Conservation (phyloP, 164 flowering plant genomes). For the Liriodendron chinense region DNA sequence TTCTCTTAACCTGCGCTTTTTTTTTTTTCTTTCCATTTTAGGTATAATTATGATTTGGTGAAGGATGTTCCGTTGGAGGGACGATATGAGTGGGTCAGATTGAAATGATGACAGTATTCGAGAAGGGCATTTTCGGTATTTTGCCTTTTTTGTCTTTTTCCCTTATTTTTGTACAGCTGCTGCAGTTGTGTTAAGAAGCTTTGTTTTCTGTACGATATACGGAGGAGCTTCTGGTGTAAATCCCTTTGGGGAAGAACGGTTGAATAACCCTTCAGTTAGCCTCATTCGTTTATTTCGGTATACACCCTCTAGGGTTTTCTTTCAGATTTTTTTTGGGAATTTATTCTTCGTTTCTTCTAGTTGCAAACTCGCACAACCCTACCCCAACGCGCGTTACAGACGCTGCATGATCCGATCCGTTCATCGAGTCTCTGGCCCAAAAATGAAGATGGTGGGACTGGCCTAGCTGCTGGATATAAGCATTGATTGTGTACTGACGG, state of each 20-base stretch:
- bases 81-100: conserved; percentile 66
- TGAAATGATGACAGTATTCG: conserved; percentile 30
- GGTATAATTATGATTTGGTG: conserved; percentile 73
- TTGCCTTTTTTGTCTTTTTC: background rate
- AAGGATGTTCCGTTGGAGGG: conserved; percentile 70
- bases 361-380: background rate
- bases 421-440: background rate
- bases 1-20: background rate
- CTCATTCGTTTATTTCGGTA: conserved; percentile 2
- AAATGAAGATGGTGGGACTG: background rate
- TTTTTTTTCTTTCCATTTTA: conserved; percentile 14
- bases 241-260: conserved; percentile 7
- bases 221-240: conserved; percentile 14
- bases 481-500: no score
- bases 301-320: background rate
- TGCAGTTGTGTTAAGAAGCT: conserved; percentile 7
- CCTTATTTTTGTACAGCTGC: background rate
- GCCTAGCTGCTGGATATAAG: no score
- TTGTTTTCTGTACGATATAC: conserved; percentile 11
- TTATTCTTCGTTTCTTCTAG: background rate
- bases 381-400: background rate
- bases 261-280: conserved; percentile 5
- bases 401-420: background rate
- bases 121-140: background rate
- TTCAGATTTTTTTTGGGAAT: background rate